Evolutionary conservation across 306 rosid genomes (phyloP).

Genomic region (Rosa rugosa): DNA sequence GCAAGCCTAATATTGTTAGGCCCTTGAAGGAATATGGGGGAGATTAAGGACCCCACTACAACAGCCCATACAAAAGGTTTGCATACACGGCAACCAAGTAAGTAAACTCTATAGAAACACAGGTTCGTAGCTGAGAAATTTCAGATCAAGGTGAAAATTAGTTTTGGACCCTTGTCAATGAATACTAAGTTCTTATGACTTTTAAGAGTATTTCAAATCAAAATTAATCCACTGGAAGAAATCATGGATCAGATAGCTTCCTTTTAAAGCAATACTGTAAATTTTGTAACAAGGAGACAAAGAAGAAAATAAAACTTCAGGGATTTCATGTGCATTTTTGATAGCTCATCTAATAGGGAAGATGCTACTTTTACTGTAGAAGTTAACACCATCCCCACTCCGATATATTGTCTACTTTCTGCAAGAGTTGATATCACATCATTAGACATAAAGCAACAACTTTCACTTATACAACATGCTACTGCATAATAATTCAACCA

Average conservation of each 20-base stretch:
- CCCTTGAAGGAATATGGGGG: constrained; percentile 47
- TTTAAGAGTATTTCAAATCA: constrained; percentile 1
- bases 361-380: background rate
- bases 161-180: background rate
- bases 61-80: constrained; percentile 48
- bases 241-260: background rate
- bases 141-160: constrained; percentile 11
- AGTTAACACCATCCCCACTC: background rate
- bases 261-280: background rate
- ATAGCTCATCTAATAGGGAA: background rate
- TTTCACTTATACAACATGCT: background rate
- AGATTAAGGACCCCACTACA: constrained; percentile 51
- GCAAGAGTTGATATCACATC: background rate
- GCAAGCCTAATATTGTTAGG: constrained; percentile 62
- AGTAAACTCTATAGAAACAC: constrained; percentile 13
- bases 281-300: background rate
- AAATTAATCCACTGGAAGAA: background rate
- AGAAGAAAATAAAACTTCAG: background rate
- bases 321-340: background rate
- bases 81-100: constrained; percentile 34
- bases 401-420: background rate
- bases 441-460: background rate
- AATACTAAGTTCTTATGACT: background rate
- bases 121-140: constrained; percentile 1
- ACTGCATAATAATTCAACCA: background rate